These are phyloP conservation scores for Henckelia pumila DNA, from an alignment of 257 asterid genomes.

Conservation along the genomic window DNA sequence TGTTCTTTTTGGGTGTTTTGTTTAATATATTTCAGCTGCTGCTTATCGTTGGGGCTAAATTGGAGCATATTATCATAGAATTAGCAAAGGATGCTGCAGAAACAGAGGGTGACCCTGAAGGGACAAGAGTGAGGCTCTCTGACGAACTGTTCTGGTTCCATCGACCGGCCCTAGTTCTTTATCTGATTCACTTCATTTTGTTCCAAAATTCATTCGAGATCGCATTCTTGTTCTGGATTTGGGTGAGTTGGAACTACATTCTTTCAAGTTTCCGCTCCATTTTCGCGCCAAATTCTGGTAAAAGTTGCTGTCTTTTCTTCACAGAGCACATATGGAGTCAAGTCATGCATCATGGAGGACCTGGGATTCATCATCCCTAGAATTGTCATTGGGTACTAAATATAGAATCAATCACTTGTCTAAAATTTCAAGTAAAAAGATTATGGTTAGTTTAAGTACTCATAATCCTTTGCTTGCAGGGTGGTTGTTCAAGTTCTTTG, in stretches of 20 bases:
- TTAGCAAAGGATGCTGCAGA: slow-evolving; percentile 60
- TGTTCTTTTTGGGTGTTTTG: not conserved
- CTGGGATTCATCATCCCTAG: slow-evolving; percentile 62
- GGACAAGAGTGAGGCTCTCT: slow-evolving; percentile 49
- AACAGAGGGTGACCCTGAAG: slow-evolving; percentile 30
- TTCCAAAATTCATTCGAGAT: slow-evolving; percentile 87
- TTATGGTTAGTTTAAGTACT: too few species aligned
- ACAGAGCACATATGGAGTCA: slow-evolving; percentile 73
- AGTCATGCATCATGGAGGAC: slow-evolving; percentile 88
- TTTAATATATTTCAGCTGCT: slow-evolving; percentile 47
- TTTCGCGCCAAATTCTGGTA: not conserved
- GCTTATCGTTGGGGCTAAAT: slow-evolving; percentile 74
- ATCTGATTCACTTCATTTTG: slow-evolving; percentile 87
- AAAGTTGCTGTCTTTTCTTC: not conserved
- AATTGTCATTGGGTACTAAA: slow-evolving; percentile 76
- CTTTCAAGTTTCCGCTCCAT: too few species aligned
- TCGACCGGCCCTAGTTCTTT: slow-evolving; percentile 58
- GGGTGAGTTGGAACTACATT: slow-evolving; percentile 40
- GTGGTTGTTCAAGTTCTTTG: slow-evolving; percentile 51
- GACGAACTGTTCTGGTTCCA: slow-evolving; percentile 87
- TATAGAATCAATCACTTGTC: slow-evolving; percentile 3
- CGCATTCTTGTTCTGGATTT: slow-evolving; percentile 86
- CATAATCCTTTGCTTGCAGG: slow-evolving; percentile 27
- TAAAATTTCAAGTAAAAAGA: too few species aligned
- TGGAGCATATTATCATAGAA: slow-evolving; percentile 78